Evolutionary conservation across 129 eudicot genomes (phyloP), one percentile per base, ranked within the genome.

Genomic region (Lactuca saligna): DNA sequence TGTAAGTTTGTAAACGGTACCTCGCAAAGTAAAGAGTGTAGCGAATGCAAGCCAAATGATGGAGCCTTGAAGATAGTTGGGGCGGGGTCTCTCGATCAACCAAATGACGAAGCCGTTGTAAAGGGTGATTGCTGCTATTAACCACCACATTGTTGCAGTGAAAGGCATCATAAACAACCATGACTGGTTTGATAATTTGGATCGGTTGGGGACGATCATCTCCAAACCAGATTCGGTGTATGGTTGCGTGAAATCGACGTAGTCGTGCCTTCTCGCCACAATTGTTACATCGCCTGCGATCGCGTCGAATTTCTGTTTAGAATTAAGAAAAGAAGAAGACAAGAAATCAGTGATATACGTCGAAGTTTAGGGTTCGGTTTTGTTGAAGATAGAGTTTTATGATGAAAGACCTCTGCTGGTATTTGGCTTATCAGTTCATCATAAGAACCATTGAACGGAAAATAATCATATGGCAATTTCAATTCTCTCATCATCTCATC

Each of bases 161-260:
- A 85, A 85, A 54, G 91, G 87, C 80, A 76, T 73, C 71, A 82
- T 25, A 65, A 85, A 85, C 51, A 85, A 75, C 87, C 86, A 85
- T 70, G 79, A 68, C 66, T 69, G 79, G 39, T 79, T 73, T 4
- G 76, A 57, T 75, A 75, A n/a, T 63, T 33, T 59, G 17, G 79
- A 58, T 66, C 74, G 81, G 42, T 76, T 68, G 2, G 78, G 80
- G 2, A 82, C 87, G 15, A 85, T 51, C 87, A 85, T 79, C 49
- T 82, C 79, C 78, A 85, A 73, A 17, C 91, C 91, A 12, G 91
- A 82, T 54, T 85, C 83, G 0, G 82, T 75, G 69, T 68, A 85
- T 1, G 91, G 91, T 29, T 82, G 85, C 0, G 87, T 85, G 76
- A 85, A 85, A 37, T 85, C 87, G 31, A 78, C 79, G 37, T 72